Evolutionary conservation across 345 rosid species (phyloP).

Genomic region (Arabidopsis arenosa): DNA sequence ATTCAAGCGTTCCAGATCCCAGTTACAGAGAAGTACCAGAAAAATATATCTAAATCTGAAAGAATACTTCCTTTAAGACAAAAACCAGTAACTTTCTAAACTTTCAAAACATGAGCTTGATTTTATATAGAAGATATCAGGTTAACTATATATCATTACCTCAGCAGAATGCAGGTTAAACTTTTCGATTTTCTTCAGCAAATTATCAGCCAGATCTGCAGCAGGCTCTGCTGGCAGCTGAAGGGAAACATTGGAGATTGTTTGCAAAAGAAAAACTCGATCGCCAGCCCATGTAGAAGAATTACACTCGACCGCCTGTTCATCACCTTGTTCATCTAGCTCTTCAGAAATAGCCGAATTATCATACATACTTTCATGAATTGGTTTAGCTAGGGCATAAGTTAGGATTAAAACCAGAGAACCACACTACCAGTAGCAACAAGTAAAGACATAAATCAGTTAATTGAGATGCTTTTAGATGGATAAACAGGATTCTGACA

Average conservation of each 20-base stretch:
- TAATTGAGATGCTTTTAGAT: background rate
- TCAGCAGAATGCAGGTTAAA: conserved; percentile 87
- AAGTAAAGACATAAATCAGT: conserved; percentile 21
- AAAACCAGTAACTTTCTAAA: conserved; percentile 12
- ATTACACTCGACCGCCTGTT: conserved; percentile 46
- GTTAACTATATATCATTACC: conserved; percentile 53
- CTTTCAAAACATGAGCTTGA: conserved; percentile 12
- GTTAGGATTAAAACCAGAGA: conserved; percentile 5
- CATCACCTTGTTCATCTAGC: conserved; percentile 49
- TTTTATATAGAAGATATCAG: background rate
- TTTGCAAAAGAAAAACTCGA: conserved; percentile 88
- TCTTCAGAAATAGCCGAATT: conserved; percentile 31
- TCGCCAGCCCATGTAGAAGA: conserved; percentile 91
- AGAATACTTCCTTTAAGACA: background rate
- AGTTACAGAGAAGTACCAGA: conserved; percentile 23
- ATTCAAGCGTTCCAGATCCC: conserved; percentile 14
- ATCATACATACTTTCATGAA: conserved; percentile 15
- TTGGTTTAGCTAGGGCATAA: conserved; percentile 13
- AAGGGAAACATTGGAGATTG: conserved; percentile 86
- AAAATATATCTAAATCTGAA: conserved; percentile 10
- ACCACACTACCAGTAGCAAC: conserved; percentile 19
- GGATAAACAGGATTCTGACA: conserved; percentile 41
- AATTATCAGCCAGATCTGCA: conserved; percentile 85
- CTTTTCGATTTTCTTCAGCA: conserved; percentile 75
- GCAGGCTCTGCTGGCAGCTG: conserved; percentile 87